phyloP scores from a whole-genome alignment of 2,329 filamentous ascomycete genomes.

The Piedraia hortae region DNA sequence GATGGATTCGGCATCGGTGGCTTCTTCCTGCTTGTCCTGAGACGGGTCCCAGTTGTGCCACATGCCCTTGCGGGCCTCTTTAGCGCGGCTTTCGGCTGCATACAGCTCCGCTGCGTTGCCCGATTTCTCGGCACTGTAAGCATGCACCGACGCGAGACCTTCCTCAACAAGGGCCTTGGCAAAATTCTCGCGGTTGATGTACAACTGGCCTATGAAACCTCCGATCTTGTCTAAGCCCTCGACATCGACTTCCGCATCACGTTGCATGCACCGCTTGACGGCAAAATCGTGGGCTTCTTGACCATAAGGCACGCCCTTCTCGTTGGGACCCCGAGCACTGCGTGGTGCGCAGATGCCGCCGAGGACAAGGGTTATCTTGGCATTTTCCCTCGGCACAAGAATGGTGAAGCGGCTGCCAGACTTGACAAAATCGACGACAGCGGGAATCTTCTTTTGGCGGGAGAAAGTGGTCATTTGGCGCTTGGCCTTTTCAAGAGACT shows the following conservation, averaged over 20 bases:
- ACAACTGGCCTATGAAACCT: slow-evolving; percentile 86
- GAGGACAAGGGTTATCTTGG: slow-evolving; percentile 84
- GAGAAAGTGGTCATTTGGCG: slow-evolving; percentile 69
- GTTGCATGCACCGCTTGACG: slow-evolving; percentile 65
- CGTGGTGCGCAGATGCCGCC: slow-evolving; percentile 76
- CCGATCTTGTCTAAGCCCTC: slow-evolving; percentile 89
- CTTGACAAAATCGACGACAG: slow-evolving; percentile 90
- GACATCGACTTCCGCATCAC: slow-evolving; percentile 87
- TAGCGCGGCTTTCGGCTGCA: slow-evolving; percentile 65
- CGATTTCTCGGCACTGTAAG: slow-evolving; percentile 85
- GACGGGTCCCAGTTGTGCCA: slow-evolving; percentile 92
- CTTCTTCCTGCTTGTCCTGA: slow-evolving; percentile 38
- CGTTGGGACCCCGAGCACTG: slow-evolving; percentile 53
- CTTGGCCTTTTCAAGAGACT: slow-evolving; percentile 83
- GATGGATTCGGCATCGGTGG: slow-evolving; percentile 13
- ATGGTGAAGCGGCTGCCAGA: slow-evolving; percentile 86
- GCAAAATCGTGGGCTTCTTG: slow-evolving; percentile 86
- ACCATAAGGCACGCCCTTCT: slow-evolving; percentile 75
- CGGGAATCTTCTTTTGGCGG: slow-evolving; percentile 75
- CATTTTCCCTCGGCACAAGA: slow-evolving; percentile 69
- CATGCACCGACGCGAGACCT: slow-evolving; percentile 72
- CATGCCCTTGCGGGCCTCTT: slow-evolving; percentile 62
- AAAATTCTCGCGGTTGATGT: slow-evolving; percentile 85
- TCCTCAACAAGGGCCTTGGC: slow-evolving; percentile 83
- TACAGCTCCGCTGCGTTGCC: slow-evolving; percentile 71